These are phyloP conservation scores for Aspergillus sp. DNA, from an alignment of 2,329 filamentous ascomycete species.

Conservation along the genomic window DNA sequence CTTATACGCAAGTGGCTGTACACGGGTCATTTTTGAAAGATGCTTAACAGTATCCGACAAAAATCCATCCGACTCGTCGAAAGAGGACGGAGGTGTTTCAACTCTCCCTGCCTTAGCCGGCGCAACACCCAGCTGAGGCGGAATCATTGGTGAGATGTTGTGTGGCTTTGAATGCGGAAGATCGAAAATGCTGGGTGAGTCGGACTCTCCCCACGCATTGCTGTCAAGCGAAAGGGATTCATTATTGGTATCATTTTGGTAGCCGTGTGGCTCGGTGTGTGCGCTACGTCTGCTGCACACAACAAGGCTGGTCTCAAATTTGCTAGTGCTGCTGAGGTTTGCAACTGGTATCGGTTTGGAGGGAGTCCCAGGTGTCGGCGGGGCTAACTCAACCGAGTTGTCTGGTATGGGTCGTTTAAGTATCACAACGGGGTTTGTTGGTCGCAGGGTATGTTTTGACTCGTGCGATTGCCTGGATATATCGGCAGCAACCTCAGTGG, in stretches of 20 bases:
- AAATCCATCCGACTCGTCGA: conserved; percentile 33
- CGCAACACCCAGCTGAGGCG: conserved; percentile 30
- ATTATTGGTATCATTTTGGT: conserved; percentile 2
- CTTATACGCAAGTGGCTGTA: conserved; percentile 31
- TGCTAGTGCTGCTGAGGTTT: conserved; percentile 8
- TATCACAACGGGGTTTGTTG: conserved; percentile 22
- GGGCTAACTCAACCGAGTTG: neutral
- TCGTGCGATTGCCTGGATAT: neutral
- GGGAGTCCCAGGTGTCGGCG: conserved; percentile 5
- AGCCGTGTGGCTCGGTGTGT: conserved; percentile 5
- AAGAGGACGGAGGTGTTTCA: conserved; percentile 43
- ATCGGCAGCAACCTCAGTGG: conserved; percentile 2
- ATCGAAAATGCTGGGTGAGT: conserved; percentile 39
- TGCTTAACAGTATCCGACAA: conserved; percentile 24
- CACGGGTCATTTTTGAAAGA: conserved; percentile 17
- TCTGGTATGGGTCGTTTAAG: conserved; percentile 23
- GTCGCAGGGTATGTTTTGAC: conserved; percentile 8
- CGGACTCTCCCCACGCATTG: conserved; percentile 35
- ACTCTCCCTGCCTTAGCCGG: conserved; percentile 19
- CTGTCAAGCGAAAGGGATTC: conserved; percentile 32
- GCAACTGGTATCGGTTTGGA: conserved; percentile 14
- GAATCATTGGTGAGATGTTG: conserved; percentile 29
- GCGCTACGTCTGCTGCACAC: conserved; percentile 7
- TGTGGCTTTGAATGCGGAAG: conserved; percentile 25
- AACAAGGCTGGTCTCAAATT: neutral